Conservation (phyloP, 371 early-diverging fungal species). For the Circinella umbellata region DNA sequence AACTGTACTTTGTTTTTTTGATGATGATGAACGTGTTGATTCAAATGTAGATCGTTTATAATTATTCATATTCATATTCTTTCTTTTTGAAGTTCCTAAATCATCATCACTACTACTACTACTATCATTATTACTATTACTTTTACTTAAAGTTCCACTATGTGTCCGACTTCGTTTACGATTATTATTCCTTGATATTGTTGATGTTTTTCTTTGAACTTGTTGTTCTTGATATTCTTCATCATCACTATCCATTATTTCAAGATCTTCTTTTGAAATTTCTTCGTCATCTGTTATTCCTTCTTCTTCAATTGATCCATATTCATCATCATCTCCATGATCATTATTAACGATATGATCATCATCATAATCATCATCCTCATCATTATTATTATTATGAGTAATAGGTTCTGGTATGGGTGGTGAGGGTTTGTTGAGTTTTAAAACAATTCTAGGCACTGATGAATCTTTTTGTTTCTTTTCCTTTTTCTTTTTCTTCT, state of each 20-base stretch:
- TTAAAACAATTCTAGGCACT: slow-evolving; percentile 14
- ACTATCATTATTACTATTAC: slow-evolving; percentile 16
- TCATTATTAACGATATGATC: slow-evolving; percentile 15
- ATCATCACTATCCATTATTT: slow-evolving; percentile 8
- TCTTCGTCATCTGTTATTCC: slow-evolving; percentile 16
- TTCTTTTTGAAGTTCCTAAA: not conserved
- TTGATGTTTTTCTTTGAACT: not conserved
- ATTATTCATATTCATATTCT: too few species aligned
- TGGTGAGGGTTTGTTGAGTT: not conserved
- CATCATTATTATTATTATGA: too few species aligned
- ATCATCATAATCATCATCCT: not conserved
- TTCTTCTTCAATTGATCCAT: slow-evolving; percentile 14
- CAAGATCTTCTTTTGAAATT: slow-evolving; percentile 17
- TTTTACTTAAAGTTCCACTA: slow-evolving; percentile 5
- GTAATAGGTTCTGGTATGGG: not conserved
- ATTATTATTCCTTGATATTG: not conserved
- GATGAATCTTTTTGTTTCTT: not conserved
- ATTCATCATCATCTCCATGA: slow-evolving; percentile 35
- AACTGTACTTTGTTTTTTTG: slow-evolving; percentile 19
- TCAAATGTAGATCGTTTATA: not conserved
- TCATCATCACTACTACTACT: slow-evolving; percentile 10
- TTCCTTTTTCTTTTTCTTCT: slow-evolving; percentile 1
- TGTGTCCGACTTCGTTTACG: not conserved
- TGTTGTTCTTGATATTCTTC: slow-evolving; percentile 3
- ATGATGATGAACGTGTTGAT: not conserved